Percentiles rank a stretch among this genome's conserved stretches.
Conservation (phyloP, 108 stramenopile genomes). For the Nitzschia sp. region DNA sequence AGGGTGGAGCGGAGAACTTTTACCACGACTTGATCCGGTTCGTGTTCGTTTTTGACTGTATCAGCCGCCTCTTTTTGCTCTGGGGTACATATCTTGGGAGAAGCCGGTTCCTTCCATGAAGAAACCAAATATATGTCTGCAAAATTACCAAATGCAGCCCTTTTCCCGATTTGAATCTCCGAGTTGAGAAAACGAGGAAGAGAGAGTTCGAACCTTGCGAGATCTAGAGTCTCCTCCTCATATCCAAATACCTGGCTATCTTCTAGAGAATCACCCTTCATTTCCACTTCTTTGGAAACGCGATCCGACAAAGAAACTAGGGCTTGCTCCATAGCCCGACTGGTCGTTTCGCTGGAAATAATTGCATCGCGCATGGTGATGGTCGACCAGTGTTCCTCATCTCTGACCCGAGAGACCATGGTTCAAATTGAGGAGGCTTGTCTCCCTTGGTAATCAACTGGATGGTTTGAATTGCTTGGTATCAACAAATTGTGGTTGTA, state of each 20-base stretch:
- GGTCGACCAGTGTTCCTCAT: conserved; percentile 10
- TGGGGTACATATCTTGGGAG: conserved; percentile 13
- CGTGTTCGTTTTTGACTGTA: conserved; percentile 7
- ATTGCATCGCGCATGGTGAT: conserved; percentile 27
- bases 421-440: too few relatives aligned
- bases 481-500: too few relatives aligned
- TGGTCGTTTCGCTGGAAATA: conserved; percentile 7
- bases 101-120: not conserved
- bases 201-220: conserved; percentile 18
- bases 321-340: conserved; percentile 24
- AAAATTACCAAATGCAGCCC: conserved; percentile 37
- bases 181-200: conserved; percentile 29
- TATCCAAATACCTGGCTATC: not conserved
- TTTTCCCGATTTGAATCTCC: conserved; percentile 29
- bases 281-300: conserved; percentile 15
- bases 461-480: too few relatives aligned
- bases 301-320: conserved; percentile 19
- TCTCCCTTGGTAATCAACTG: too few relatives aligned
- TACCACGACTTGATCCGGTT: conserved; percentile 28
- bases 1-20: conserved; percentile 29
- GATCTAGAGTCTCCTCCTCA: not conserved
- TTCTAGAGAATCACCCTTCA: not conserved
- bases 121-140: conserved; percentile 32
- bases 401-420: too few relatives aligned
- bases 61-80: conserved; percentile 13